A percentile compares a stretch with the other conserved stretches of the same genome.
Evolutionary conservation across 257 asterid species (phyloP).

Genomic region (Euphrasia confusa): DNA sequence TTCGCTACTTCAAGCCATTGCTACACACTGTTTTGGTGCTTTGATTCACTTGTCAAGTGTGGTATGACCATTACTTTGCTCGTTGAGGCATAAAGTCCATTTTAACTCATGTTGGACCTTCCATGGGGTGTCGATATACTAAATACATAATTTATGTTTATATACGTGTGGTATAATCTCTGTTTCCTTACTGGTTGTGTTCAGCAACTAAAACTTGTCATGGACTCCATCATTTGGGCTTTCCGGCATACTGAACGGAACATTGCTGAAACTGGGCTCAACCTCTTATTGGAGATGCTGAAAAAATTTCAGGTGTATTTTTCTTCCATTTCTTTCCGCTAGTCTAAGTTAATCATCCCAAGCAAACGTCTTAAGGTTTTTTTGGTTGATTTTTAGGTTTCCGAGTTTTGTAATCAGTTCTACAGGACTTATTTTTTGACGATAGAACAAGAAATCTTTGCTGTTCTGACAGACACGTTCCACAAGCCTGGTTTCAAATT

Average conservation of each 20-base stretch:
- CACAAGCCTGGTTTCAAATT: conserved; percentile 92
- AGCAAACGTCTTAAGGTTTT: conserved; percentile 17
- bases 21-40: conserved; percentile 86
- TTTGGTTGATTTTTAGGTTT: conserved; percentile 44
- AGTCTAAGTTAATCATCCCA: conserved; percentile 2
- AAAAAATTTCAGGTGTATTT: conserved; percentile 69
- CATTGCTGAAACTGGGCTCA: conserved; percentile 97
- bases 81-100: neutral
- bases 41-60: conserved; percentile 79
- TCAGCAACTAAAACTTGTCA: conserved; percentile 94
- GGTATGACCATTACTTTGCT: conserved; percentile 38
- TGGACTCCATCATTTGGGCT: conserved; percentile 99
- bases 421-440: conserved; percentile 59
- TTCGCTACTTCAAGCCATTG: conserved; percentile 91
- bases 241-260: conserved; percentile 98
- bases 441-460: conserved; percentile 89
- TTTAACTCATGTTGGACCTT: neutral
- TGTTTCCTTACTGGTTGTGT: conserved; percentile 19
- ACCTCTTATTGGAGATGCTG: conserved; percentile 85
- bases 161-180: conserved; percentile 24
- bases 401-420: conserved; percentile 78
- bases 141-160: neutral
- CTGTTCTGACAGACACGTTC: conserved; percentile 82
- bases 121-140: neutral
- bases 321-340: conserved; percentile 16